phyloP scores from a whole-genome alignment of 2,329 filamentous ascomycete genomes.

The Fusarium sp. region DNA sequence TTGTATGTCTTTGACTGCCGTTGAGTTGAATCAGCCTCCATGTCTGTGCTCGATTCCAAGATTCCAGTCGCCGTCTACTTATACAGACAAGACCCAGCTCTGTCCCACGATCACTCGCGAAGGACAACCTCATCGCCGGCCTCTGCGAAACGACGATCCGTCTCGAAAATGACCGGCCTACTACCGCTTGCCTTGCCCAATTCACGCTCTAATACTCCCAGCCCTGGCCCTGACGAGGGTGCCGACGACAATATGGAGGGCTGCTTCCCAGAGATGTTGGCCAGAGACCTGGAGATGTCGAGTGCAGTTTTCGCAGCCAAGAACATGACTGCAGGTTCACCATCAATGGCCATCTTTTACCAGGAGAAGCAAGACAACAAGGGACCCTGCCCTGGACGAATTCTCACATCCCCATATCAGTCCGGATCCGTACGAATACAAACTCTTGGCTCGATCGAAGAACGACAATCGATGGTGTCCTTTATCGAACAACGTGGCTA shows the following conservation, averaged over 20 bases:
- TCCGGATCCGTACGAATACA: slow-evolving; percentile 45
- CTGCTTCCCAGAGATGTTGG: slow-evolving; percentile 67
- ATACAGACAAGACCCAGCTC: slow-evolving; percentile 35
- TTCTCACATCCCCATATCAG: slow-evolving; percentile 43
- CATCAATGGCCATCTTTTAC: slow-evolving; percentile 50
- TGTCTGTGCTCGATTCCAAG: slow-evolving; percentile 29
- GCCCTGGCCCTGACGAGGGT: slow-evolving; percentile 36
- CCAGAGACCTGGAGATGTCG: slow-evolving; percentile 62
- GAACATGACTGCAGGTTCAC: slow-evolving; percentile 64
- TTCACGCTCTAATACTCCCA: slow-evolving; percentile 39
- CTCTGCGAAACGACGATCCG: slow-evolving; percentile 46
- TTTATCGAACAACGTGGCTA: slow-evolving; percentile 43
- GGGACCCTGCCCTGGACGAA: slow-evolving; percentile 29
- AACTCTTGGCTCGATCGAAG: slow-evolving; percentile 50
- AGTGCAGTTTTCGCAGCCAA: slow-evolving; percentile 59
- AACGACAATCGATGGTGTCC: slow-evolving; percentile 49
- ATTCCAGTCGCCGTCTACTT: slow-evolving; percentile 40
- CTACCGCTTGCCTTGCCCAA: slow-evolving; percentile 51
- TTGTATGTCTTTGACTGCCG: slow-evolving; percentile 27
- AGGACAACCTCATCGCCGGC: slow-evolving; percentile 30
- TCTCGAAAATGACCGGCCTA: slow-evolving; percentile 53
- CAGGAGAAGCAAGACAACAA: slow-evolving; percentile 37
- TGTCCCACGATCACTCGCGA: slow-evolving; percentile 5
- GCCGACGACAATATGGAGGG: slow-evolving; percentile 46
- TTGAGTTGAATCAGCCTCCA: slow-evolving; percentile 15